Evolutionary conservation across 2,329 filamentous ascomycete species (phyloP), one percentile per base, ranked within the genome.

Genomic region (Thelonectria blattea): DNA sequence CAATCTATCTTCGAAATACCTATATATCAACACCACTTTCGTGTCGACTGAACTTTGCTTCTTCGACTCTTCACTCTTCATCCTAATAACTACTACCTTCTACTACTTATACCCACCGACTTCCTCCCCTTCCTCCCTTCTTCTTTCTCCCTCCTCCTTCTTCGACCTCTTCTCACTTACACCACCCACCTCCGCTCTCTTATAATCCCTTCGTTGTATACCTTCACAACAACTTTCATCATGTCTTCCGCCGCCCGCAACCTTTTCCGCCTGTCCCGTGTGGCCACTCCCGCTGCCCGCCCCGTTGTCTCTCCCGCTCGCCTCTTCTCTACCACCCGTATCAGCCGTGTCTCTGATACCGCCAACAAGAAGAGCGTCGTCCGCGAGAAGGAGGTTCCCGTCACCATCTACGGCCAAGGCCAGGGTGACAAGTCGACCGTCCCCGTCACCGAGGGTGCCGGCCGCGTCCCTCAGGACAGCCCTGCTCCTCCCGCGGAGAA

Each of bases 391-490:
- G 82, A 85, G 69, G 76, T 87, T 15, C 83, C 84, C 27, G 83
- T 86, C 56, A 84, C 83, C 20, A 76, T 84, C 67, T 87, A 86
- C 73, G 68, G 72, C 51, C 67, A 72, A 46, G 75, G 76, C 55
- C 73, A 84, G 66, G 83, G 82, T 58, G 84, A 85, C 70, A 82
- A 84, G 73, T 83, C 81, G 75, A 85, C 79, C 58, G 83, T 87
- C 58, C 82, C 82, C 49, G 83, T 87, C 43, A 73, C 79, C 43
- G 74, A 76, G 41, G 70, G 63, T 42, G 78, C 79, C 60, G 74
- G 78, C 60, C 75, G 78, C 51, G 75, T 80, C 56, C 76, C 81
- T 61, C 73, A 77, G 62, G 74, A 81, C 65, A 77, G 77, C 51
- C 74, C 76, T 5, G 68, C 61, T 30, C 76, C 76, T 15, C 71